Base-by-base conservation (phyloP, 1,284 basidiomycete species). In the Ceratobasidium sp. region DNA sequence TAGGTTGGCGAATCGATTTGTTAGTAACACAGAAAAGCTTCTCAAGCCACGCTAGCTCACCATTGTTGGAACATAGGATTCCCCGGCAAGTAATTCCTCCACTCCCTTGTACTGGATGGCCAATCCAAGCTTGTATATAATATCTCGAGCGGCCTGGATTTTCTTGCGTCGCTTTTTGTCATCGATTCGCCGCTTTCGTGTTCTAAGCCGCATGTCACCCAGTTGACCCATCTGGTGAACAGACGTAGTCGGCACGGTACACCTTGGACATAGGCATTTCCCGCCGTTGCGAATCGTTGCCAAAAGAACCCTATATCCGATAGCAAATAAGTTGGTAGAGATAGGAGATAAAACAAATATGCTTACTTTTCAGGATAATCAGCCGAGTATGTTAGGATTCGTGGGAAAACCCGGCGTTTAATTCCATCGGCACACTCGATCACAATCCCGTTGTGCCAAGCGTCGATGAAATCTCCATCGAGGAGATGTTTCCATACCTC, bases 321-420 rank as follows among this genome's bases (percentile, higher is more conserved):
- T n/a, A n/a, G n/a, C n/a, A n/a, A n/a, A n/a, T n/a, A n/a, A n/a
- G n/a, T n/a, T n/a, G n/a, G n/a, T n/a, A n/a, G n/a, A n/a, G n/a
- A n/a, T n/a, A n/a, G n/a, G n/a, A 46, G 13, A 13, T 46, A 6
- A 46, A 6, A 46, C 13, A 6, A 6, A 46, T 46, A 6, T 6
- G 44, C 44, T 46, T 46, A 86, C 86, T 85, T 86, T 79, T 87
- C 86, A 1, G 85, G 79, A 82, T 86, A 87, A 78, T 87, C 86
- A 0, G 85, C 86, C 9, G 85, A 84, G 77, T 87, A 87, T 20
- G 83, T 83, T 44, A 86, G 84, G 33, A 87, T 78, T 3, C 84
- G 81, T 44, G 84, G 83, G 79, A 83, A 87, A 3, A 84, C 68
- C 2, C 82, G 81, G 0, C 83, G 81, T 26, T 72, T 64, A 40